phyloP scores from a whole-genome alignment of 2,329 filamentous ascomycete genomes.

The Clarireedia homoeocarpa region DNA sequence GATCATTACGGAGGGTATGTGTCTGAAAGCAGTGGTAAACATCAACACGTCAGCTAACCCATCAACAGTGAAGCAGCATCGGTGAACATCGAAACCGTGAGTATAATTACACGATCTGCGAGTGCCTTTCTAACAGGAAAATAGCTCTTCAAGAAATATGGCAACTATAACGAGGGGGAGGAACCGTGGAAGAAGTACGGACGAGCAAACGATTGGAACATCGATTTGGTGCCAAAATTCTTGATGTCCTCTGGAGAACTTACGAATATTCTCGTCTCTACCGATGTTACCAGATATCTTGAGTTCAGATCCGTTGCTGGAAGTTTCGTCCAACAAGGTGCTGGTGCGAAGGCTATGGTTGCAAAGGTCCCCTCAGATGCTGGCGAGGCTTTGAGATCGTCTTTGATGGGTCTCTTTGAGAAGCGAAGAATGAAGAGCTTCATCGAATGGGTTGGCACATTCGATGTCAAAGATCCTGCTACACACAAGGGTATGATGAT shows the following conservation, averaged over 20 bases:
- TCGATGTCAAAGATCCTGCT: conserved; percentile 70
- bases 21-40: conserved; percentile 22
- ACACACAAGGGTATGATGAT: conserved; percentile 74
- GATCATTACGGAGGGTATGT: conserved; percentile 91
- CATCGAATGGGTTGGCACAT: conserved; percentile 88
- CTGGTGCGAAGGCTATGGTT: conserved; percentile 75
- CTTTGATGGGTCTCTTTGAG: conserved; percentile 95
- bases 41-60: conserved; percentile 9
- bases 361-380: conserved; percentile 96
- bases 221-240: conserved; percentile 96
- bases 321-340: conserved; percentile 89
- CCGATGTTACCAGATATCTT: conserved; percentile 81
- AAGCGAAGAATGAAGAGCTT: conserved; percentile 96
- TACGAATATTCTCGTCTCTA: conserved; percentile 96
- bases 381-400: conserved; percentile 80
- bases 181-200: conserved; percentile 99
- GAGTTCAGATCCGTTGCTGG: conserved; percentile 94
- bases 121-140: conserved; percentile 27
- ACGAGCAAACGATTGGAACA: conserved; percentile 96
- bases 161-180: conserved; percentile 68
- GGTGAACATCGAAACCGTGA: conserved; percentile 88
- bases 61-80: conserved; percentile 76
- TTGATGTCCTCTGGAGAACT: conserved; percentile 98
- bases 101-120: conserved; percentile 24
- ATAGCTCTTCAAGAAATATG: conserved; percentile 94